Evolutionary conservation across 78 protist genomes (phyloP).

Genomic region (Parvularia atlantis): DNA sequence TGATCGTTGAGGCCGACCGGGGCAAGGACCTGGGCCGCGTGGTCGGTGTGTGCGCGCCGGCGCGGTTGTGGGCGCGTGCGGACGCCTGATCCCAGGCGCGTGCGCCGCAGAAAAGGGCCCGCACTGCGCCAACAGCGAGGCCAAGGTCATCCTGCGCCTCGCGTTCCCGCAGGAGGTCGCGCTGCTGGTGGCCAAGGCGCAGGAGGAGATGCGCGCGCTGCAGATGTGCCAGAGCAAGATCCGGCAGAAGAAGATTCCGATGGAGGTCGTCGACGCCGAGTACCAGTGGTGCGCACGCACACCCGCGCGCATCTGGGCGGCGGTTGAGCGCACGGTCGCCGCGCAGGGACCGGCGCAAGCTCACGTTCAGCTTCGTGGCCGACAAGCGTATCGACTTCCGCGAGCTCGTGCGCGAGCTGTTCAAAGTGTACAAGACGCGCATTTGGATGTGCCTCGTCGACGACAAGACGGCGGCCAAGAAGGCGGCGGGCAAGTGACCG

Average conservation of each 20-base stretch:
- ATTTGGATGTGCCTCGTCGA: slow-evolving; percentile 5
- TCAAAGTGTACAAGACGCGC: neutral
- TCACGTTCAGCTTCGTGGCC: slow-evolving; percentile 5
- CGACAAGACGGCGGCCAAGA: too few species aligned
- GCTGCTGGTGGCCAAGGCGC: neutral
- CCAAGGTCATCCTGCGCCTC: neutral
- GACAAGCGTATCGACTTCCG: slow-evolving; percentile 2
- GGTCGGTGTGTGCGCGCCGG: neutral
- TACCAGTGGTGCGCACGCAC: neutral
- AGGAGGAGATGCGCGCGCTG: neutral
- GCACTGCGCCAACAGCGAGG: neutral
- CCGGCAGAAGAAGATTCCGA: neutral
- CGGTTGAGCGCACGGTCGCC: neutral
- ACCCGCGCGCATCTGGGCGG: neutral
- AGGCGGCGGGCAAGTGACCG: too few species aligned
- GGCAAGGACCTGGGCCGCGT: neutral
- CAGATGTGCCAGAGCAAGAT: neutral
- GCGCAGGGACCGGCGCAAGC: slow-evolving; percentile 1
- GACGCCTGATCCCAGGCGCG: neutral
- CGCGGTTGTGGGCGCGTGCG: neutral
- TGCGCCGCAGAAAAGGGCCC: neutral
- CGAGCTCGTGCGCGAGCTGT: slow-evolving; percentile 3
- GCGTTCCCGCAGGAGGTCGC: neutral
- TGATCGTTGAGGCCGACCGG: slow-evolving; percentile 5
- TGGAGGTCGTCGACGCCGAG: slow-evolving; percentile 13